These are phyloP conservation scores for Phytophthora quininea DNA, from an alignment of 352 stramenopile genomes.

Conservation along the genomic window DNA sequence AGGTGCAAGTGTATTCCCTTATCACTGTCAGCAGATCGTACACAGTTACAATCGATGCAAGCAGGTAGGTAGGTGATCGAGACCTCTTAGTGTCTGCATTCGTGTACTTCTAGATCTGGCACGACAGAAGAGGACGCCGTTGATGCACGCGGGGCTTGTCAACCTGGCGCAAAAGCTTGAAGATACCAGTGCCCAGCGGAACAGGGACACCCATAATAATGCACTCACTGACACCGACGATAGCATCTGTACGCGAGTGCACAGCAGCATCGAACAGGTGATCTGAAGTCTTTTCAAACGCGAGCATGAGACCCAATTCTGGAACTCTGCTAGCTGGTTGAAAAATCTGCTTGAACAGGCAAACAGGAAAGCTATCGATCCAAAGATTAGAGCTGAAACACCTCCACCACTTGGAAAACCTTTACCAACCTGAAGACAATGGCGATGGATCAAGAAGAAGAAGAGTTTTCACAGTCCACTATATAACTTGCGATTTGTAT, in stretches of 20 bases:
- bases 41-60: not conserved
- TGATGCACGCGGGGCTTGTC: slow-evolving; percentile 77
- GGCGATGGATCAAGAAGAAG: too few species aligned
- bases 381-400: too few species aligned
- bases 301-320: slow-evolving; percentile 99
- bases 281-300: slow-evolving; percentile 99
- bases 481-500: too few species aligned
- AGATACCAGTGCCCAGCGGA: slow-evolving; percentile 97
- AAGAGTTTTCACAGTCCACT: too few species aligned
- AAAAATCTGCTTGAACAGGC: too few species aligned
- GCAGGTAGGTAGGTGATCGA: not conserved
- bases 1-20: not conserved
- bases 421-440: too few species aligned
- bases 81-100: not conserved
- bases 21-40: not conserved
- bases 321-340: too few species aligned
- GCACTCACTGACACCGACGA: slow-evolving; percentile 99
- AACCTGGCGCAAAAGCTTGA: slow-evolving; percentile 94
- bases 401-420: too few species aligned
- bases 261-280: slow-evolving; percentile 99
- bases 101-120: slow-evolving; percentile 18
- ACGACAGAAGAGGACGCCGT: slow-evolving; percentile 55
- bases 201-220: slow-evolving; percentile 99
- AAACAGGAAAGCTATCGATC: too few species aligned
- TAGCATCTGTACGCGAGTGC: slow-evolving; percentile 97